Evolutionary conservation across 1,284 basidiomycete genomes (phyloP), one percentile per base, ranked within the genome.

Genomic region (Vanrija humicola): DNA sequence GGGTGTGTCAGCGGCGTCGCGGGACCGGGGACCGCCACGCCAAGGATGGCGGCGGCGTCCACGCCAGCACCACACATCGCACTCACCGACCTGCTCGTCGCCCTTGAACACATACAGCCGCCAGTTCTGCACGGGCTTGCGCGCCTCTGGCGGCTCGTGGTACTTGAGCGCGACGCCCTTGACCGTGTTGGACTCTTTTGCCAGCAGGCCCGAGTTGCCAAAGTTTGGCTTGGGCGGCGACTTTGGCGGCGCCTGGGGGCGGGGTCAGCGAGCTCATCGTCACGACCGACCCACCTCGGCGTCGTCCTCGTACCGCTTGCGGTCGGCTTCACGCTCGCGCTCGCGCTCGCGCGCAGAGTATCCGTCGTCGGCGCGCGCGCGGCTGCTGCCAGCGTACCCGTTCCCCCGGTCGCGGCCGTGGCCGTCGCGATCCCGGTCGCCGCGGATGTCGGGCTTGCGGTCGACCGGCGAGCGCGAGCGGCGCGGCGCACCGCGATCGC

Each of bases 21-120:
- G n/a, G n/a, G n/a, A n/a, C n/a, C n/a, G n/a, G n/a, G 21, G 21
- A 23, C 21, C 21, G 21, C 21, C 21, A 23, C 21, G n/a, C n/a
- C n/a, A n/a, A n/a, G n/a, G n/a, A n/a, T n/a, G n/a, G n/a, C n/a
- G n/a, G n/a, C n/a, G 21, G 21, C 21, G 21, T 23, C 21, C 21
- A 23, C 21, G 5, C 21, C 21, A 23, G 21, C 21, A 23, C 21
- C 5, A 23, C 21, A 23, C 21, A 23, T 23, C 51, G 29, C 5
- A 81, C 88, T 76, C 70, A 94, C 94, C 93, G 51, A 88, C 81
- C 81, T 97, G 90, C 64, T 96, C 90, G 50, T 83, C 84, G 21
- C 89, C 93, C 75, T 97, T 97, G 82, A 98, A 99, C 40, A 97
- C 93, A 72, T 98, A 99, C 59, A 98, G 69, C 68, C 96, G 82